A percentile compares a stretch with the other conserved stretches of the same genome.
Conservation (phyloP, 495 filamentous ascomycete genomes). For the Podospora pseudopauciseta region DNA sequence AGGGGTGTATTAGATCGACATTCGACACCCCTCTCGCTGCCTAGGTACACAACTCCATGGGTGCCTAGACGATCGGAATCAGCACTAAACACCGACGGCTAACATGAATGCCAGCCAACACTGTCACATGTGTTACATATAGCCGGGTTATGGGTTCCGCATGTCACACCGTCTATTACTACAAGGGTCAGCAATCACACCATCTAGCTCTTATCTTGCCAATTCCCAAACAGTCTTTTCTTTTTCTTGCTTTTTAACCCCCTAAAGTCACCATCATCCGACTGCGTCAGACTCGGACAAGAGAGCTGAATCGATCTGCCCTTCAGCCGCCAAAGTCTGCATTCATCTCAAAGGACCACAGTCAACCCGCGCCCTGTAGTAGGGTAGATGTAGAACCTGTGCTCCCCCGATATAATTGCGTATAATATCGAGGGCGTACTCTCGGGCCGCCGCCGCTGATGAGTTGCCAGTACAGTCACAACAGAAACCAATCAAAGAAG, state of each 20-base stretch:
- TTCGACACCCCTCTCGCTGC: background rate
- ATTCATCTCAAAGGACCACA: background rate
- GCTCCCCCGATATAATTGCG: background rate
- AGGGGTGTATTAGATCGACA: background rate
- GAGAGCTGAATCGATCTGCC: background rate
- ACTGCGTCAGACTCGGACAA: background rate
- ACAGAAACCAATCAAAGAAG: background rate
- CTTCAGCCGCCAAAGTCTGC: background rate
- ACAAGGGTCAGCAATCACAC: background rate
- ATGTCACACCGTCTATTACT: background rate
- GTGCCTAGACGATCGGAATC: background rate
- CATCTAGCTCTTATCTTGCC: background rate
- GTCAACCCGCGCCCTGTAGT: background rate
- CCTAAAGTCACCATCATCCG: too few relatives aligned
- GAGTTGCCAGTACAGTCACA: background rate
- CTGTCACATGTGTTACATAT: background rate
- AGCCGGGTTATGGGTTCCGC: background rate
- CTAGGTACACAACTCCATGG: background rate
- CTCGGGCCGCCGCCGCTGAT: background rate
- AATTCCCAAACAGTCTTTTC: background rate
- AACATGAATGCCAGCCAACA: background rate
- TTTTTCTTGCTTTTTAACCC: background rate
- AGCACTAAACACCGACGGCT: background rate
- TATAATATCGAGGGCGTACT: background rate
- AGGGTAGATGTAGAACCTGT: background rate